A percentile compares a stretch with the other conserved stretches of the same genome.
These are phyloP conservation scores for Fagopyrum tataricum DNA, from an alignment of 148 eudicot species.

Conservation along the genomic window DNA sequence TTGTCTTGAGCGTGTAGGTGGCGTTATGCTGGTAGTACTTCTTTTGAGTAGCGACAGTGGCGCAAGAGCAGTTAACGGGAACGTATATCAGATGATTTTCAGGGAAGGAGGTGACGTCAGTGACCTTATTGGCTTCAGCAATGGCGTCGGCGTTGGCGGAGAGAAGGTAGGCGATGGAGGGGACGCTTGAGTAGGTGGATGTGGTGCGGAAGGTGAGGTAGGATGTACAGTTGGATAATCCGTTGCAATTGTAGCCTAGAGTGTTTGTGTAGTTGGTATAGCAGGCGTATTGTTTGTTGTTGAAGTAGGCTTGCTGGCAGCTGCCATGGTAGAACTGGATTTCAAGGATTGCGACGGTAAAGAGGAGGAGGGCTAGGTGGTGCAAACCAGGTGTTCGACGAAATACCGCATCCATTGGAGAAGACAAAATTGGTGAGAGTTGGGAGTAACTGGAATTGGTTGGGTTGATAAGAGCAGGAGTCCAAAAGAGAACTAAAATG, in stretches of 20 bases:
- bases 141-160: constrained; percentile 27
- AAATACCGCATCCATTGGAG: neutral
- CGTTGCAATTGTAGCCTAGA: constrained; percentile 52
- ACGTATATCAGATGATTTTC: constrained; percentile 32
- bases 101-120: constrained; percentile 29
- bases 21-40: constrained; percentile 55
- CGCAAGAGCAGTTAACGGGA: constrained; percentile 56
- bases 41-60: neutral
- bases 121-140: constrained; percentile 32
- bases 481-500: neutral
- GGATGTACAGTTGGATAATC: constrained; percentile 32
- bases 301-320: constrained; percentile 48
- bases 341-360: neutral
- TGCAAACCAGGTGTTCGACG: constrained; percentile 1
- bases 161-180: constrained; percentile 45
- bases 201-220: constrained; percentile 65
- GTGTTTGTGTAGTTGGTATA: constrained; percentile 23
- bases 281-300: constrained; percentile 61
- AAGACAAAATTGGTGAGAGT: neutral
- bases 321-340: neutral
- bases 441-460: neutral
- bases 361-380: neutral
- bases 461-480: neutral
- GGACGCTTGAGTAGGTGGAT: constrained; percentile 34
- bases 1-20: constrained; percentile 25